Evolutionary conservation across 2,329 filamentous ascomycete genomes (phyloP).

Genomic region (Cordyceps cateniannulata): DNA sequence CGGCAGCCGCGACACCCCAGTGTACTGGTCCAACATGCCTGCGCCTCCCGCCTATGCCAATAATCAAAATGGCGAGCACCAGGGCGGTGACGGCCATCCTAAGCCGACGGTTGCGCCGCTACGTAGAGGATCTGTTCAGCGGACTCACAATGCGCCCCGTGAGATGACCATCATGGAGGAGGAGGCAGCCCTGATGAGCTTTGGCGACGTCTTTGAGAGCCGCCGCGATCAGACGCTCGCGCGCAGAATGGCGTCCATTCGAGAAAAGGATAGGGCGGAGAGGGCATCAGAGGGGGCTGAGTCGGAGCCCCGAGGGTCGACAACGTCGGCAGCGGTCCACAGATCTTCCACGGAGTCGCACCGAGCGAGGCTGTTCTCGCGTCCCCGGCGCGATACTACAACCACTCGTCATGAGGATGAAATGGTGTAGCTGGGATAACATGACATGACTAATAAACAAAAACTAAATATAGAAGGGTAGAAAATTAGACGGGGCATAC

Average conservation of each 20-base stretch:
- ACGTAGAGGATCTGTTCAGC: neutral
- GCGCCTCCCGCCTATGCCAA: conserved; percentile 30
- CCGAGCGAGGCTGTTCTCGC: conserved; percentile 3
- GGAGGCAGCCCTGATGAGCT: conserved; percentile 31
- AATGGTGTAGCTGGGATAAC: conserved; percentile 2
- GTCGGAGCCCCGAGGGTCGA: conserved; percentile 10
- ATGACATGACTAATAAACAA: neutral
- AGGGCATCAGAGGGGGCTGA: conserved; percentile 11
- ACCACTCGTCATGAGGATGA: conserved; percentile 5
- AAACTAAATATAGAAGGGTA: neutral
- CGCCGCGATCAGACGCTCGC: conserved; percentile 31
- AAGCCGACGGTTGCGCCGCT: conserved; percentile 14
- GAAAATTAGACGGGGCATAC: neutral
- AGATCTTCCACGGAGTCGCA: conserved; percentile 12
- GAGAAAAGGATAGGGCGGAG: conserved; percentile 29
- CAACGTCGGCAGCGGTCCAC: conserved; percentile 7
- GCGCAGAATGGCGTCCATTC: conserved; percentile 31
- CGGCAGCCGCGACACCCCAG: conserved; percentile 60
- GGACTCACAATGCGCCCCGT: conserved; percentile 14
- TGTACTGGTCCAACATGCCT: conserved; percentile 42
- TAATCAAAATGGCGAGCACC: conserved; percentile 18
- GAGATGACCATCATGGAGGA: conserved; percentile 19
- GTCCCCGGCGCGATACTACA: conserved; percentile 2
- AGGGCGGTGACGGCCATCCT: conserved; percentile 6
- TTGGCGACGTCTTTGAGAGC: conserved; percentile 40